Conservation (phyloP, 148 eudicot species). For the Nyssa sinensis region DNA sequence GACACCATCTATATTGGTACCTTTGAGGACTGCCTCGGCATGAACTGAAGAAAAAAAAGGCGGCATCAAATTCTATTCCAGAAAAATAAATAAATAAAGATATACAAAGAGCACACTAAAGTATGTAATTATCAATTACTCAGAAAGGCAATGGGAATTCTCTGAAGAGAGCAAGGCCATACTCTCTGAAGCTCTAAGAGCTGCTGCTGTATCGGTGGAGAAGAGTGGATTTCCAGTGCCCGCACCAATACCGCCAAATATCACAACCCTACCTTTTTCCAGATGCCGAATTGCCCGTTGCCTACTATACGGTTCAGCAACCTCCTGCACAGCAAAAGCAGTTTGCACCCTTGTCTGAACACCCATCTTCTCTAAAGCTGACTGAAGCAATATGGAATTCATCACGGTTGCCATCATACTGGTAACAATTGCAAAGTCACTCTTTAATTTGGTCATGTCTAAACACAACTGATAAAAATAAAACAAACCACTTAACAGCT, state of each 20-base stretch:
- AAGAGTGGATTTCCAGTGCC: conserved; percentile 90
- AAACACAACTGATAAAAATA: background rate
- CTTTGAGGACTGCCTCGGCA: conserved; percentile 90
- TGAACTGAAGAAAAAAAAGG: conserved; percentile 55
- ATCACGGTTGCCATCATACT: conserved; percentile 98
- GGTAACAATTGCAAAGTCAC: conserved; percentile 24
- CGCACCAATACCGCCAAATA: conserved; percentile 95
- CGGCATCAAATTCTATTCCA: background rate
- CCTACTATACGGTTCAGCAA: conserved; percentile 84
- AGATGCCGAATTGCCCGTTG: conserved; percentile 85
- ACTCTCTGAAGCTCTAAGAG: conserved; percentile 96
- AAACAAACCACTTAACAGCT: conserved; percentile 4
- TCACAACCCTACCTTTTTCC: conserved; percentile 92
- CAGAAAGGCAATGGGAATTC: background rate
- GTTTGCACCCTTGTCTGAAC: conserved; percentile 86
- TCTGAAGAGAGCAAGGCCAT: conserved; percentile 21
- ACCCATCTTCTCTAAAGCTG: conserved; percentile 84
- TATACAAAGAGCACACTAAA: background rate
- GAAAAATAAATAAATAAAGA: background rate
- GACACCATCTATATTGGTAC: conserved; percentile 66
- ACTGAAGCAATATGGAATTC: conserved; percentile 88
- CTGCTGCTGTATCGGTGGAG: conserved; percentile 97
- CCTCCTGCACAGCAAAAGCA: conserved; percentile 77
- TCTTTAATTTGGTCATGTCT: conserved; percentile 4
- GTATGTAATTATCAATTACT: background rate